Base-by-base conservation (phyloP, 768 basidiomycete species). In the Serendipita sp. region DNA sequence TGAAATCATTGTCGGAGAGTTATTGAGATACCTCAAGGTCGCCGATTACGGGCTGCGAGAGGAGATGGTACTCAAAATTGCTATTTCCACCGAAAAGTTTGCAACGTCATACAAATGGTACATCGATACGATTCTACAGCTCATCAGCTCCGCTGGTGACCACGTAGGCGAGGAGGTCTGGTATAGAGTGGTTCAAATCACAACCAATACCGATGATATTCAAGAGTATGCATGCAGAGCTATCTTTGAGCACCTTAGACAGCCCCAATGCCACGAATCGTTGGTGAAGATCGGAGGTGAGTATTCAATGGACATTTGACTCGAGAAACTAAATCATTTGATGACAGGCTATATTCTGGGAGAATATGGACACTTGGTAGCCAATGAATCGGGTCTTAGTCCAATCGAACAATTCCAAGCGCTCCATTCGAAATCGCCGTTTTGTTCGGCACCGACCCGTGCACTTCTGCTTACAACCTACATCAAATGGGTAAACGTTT, bases 401-500 rank as follows among this genome's bases (percentile, higher is more conserved):
- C 95, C 96, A 15, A 78, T 86, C 67, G 94, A 99, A 72, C 96
- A 98, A 70, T 96, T 98, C 74, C 88, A 89, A 68, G 78, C 88
- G 2, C 76, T 98, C 3, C 94, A 99, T 74, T 84, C 91, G 4
- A 98, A 97, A 73, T 94, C 93, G 13, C 92, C 95, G 73, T 89
- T 92, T 72, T 96, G 94, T 72, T 81, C 89, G 44, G 92, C 94
- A 3, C 77, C 93, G 35, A 98, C 96, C 5, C 84, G 95, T 38
- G 88, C 94, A 0, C 79, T 99, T 35, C 83, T 99, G 32, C 79
- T 99, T 41, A 95, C 96, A 10, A 97, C 96, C 0, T 99, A 99
- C 73, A 87, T 97, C 78, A 99, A 99, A 81, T 98, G 95, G 95
- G 92, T 96, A 68, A 99, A 99, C 73, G 90, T 99, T 65, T 99